phyloP scores from a whole-genome alignment of 2,329 filamentous ascomycete species.

The Venturiaceae sp. region DNA sequence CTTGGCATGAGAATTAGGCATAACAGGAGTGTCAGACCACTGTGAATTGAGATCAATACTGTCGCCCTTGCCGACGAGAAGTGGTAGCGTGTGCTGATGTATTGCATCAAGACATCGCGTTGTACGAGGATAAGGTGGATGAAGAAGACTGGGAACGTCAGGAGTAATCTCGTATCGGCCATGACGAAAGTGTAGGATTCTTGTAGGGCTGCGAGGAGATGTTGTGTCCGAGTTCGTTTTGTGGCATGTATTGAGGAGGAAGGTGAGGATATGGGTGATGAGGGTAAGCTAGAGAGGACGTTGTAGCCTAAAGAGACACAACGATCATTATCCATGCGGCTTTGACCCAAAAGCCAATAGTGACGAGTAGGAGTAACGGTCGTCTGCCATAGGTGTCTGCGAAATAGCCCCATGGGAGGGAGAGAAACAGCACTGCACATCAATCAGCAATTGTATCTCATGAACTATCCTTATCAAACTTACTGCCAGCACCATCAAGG shows the following conservation, averaged over 20 bases:
- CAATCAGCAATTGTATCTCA: conserved; percentile 16
- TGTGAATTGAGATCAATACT: conserved; percentile 19
- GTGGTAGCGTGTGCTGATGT: conserved; percentile 40
- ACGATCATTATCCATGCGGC: conserved; percentile 20
- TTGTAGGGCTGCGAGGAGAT: conserved; percentile 8
- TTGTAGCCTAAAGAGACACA: conserved; percentile 19
- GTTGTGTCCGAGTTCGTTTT: neutral
- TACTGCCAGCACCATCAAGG: conserved; percentile 14
- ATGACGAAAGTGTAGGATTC: conserved; percentile 19
- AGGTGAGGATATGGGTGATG: neutral
- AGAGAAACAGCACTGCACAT: conserved; percentile 17
- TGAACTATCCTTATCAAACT: neutral
- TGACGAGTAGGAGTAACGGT: conserved; percentile 19
- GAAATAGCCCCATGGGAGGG: conserved; percentile 23
- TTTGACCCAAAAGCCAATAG: conserved; percentile 15
- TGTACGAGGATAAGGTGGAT: conserved; percentile 16
- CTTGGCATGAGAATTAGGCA: conserved; percentile 21
- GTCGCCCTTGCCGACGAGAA: conserved; percentile 32
- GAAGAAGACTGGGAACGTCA: conserved; percentile 18
- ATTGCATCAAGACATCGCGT: conserved; percentile 38
- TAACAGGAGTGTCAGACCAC: conserved; percentile 17
- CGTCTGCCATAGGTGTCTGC: conserved; percentile 26
- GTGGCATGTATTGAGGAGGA: neutral
- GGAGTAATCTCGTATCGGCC: conserved; percentile 19
- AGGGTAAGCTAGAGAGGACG: neutral